Conservation (phyloP, 495 filamentous ascomycete genomes). For the Durotheca rogersii region DNA sequence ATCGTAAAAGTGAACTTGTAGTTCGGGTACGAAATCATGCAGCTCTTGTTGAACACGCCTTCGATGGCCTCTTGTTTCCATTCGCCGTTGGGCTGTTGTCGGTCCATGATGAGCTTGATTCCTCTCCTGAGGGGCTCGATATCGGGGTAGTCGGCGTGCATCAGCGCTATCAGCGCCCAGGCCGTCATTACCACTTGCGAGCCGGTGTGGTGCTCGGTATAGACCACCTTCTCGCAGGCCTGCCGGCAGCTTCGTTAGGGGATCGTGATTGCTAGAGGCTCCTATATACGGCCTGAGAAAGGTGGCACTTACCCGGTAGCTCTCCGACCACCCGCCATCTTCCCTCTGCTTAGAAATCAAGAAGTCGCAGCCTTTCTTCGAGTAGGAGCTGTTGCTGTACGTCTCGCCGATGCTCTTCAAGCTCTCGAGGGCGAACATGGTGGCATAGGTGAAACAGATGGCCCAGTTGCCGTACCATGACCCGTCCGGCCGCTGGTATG, state of each 20-base stretch:
- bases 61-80: constrained; percentile 96
- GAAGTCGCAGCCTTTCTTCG: constrained; percentile 80
- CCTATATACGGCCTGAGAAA: no score
- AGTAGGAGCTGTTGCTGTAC: constrained; percentile 68
- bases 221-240: constrained; percentile 57
- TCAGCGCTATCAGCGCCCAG: constrained; percentile 81
- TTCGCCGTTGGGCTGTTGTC: constrained; percentile 85
- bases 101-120: constrained; percentile 76
- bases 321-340: constrained; percentile 97
- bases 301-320: constrained; percentile 70
- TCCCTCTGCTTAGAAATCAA: constrained; percentile 75
- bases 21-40: constrained; percentile 99
- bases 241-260: constrained; percentile 31
- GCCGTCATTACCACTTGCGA: constrained; percentile 91
- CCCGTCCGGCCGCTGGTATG: constrained; percentile 75
- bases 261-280: no score
- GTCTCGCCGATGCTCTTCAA: constrained; percentile 78
- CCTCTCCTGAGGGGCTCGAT: constrained; percentile 69
- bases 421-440: constrained; percentile 91
- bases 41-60: constrained; percentile 98
- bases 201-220: constrained; percentile 53
- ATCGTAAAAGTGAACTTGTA: constrained; percentile 98
- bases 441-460: constrained; percentile 95
- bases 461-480: constrained; percentile 98
- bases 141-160: constrained; percentile 83